Conservation (phyloP, 2,329 filamentous ascomycete genomes). For the Penicillium freii region DNA sequence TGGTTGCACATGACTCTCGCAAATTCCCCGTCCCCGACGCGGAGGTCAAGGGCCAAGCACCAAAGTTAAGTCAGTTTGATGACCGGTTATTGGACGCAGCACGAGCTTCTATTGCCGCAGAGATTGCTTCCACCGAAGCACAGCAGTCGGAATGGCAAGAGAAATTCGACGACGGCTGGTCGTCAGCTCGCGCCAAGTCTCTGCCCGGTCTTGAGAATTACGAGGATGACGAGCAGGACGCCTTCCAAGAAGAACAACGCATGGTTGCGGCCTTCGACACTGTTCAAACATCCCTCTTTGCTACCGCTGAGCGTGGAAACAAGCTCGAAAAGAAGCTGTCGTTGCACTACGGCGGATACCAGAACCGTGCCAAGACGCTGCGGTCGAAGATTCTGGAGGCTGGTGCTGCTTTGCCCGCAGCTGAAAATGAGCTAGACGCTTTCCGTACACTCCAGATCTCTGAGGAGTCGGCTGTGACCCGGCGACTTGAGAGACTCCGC, state of each 20-base stretch:
- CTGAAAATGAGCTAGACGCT: constrained; percentile 67
- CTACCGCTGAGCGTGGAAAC: constrained; percentile 73
- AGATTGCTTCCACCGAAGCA: constrained; percentile 55
- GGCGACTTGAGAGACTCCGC: constrained; percentile 70
- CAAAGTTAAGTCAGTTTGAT: constrained; percentile 61
- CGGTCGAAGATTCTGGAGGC: constrained; percentile 76
- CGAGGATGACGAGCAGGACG: constrained; percentile 68
- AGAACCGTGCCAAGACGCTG: constrained; percentile 77
- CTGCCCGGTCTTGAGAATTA: constrained; percentile 81
- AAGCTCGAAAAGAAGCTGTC: constrained; percentile 93
- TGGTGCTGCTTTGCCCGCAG: constrained; percentile 70
- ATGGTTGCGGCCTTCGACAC: constrained; percentile 72
- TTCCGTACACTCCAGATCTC: constrained; percentile 74
- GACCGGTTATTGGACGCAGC: constrained; percentile 73
- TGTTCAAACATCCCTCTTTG: constrained; percentile 70
- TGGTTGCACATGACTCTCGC: constrained; percentile 79
- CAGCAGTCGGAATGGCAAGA: constrained; percentile 47
- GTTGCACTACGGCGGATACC: constrained; percentile 84
- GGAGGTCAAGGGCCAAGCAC: constrained; percentile 62
- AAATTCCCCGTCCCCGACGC: constrained; percentile 70
- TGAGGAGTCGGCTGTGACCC: constrained; percentile 72
- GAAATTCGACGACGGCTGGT: constrained; percentile 54
- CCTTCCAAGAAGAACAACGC: constrained; percentile 53
- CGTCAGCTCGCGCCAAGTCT: constrained; percentile 47
- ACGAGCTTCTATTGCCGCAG: constrained; percentile 70